Evolutionary conservation across 2,329 filamentous ascomycete species (phyloP).

Genomic region (Xylaria sp.): DNA sequence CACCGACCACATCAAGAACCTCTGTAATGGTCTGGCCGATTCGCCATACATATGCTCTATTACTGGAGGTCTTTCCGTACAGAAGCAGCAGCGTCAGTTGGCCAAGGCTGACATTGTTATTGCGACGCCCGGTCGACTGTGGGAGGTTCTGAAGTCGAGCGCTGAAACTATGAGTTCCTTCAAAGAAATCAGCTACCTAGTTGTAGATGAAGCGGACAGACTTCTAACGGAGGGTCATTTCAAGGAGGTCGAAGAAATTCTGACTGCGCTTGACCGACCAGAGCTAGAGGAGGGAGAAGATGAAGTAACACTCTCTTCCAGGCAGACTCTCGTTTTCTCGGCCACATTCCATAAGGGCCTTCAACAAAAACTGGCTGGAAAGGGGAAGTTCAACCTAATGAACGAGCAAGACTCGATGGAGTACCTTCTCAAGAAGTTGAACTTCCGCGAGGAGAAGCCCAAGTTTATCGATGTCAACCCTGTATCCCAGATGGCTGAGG

Average conservation of each 20-base stretch:
- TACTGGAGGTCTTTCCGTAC: conserved; percentile 87
- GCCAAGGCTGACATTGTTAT: conserved; percentile 86
- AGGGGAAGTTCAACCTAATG: conserved; percentile 61
- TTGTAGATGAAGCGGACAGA: conserved; percentile 91
- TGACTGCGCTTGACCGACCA: conserved; percentile 69
- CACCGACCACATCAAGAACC: conserved; percentile 69
- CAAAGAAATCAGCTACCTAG: conserved; percentile 70
- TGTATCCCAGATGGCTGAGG: conserved; percentile 77
- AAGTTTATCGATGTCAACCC: conserved; percentile 93
- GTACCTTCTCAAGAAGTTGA: conserved; percentile 83
- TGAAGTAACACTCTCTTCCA: conserved; percentile 40
- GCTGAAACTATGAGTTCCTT: conserved; percentile 64
- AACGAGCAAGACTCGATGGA: conserved; percentile 80
- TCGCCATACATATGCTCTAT: conserved; percentile 76
- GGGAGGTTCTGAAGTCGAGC: conserved; percentile 84
- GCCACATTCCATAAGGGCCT: conserved; percentile 90
- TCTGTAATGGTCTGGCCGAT: conserved; percentile 59
- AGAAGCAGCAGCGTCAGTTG: conserved; percentile 86
- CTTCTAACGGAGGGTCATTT: conserved; percentile 90
- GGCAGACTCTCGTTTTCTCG: conserved; percentile 93
- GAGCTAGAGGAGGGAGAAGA: conserved; percentile 50
- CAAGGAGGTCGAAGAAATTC: conserved; percentile 85
- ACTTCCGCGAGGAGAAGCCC: conserved; percentile 77
- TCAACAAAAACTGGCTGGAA: conserved; percentile 84
- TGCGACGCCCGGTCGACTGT: conserved; percentile 84